Base-by-base conservation (phyloP, 2,329 filamentous ascomycete species). In the Fusarium sp. region DNA sequence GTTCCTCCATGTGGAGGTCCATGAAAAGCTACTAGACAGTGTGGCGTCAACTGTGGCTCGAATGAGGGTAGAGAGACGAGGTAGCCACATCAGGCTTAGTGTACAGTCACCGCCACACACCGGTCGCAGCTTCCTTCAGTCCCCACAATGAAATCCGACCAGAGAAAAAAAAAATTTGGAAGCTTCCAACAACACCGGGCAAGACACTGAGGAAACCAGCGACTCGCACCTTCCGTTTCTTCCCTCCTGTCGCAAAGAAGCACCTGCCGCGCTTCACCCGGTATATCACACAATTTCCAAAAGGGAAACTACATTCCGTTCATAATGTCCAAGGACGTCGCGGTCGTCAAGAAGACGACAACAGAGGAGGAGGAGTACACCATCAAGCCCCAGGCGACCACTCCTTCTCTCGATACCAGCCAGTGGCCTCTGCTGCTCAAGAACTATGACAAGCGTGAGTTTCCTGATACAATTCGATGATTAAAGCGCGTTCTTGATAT, bases 391-490 rank as follows among this genome's bases (percentile, higher is more conserved):
- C 91, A 97, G 87, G 91, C 93, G 79, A 87, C 89, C 76, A 91
- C 92, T 79, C 93, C 95, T 76, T 86, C 90, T 68, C 87, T 97
- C 79, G 92, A 97, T 85, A 97, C 94, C 78, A 95, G 92, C 86
- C 89, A 91, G 82, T 98, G 95, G 94, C 96, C 96, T 79, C 88
- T 98, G 79, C 89, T 98, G 79, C 89, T 98, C 80, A 97, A 97
- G 88, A 97, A 98, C 87, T 98, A 97, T 86, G 93, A 95, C 84
- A 93, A 95, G 82, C 87, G 94, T 96, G 89, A 82, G 92, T 88
- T 55, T 62, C 39, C 28, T 30, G 33, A 47, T 57, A 24, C 31
- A 45, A 24, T 36, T 51, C 13, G 24, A 45, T 42, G 28, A 39
- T n/a, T 55, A 15, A 24, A 42, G 47, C 24, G n/a, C 57, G 30